Base-by-base conservation (phyloP, 148 eudicot genomes). In the Gaultheria prostrata region DNA sequence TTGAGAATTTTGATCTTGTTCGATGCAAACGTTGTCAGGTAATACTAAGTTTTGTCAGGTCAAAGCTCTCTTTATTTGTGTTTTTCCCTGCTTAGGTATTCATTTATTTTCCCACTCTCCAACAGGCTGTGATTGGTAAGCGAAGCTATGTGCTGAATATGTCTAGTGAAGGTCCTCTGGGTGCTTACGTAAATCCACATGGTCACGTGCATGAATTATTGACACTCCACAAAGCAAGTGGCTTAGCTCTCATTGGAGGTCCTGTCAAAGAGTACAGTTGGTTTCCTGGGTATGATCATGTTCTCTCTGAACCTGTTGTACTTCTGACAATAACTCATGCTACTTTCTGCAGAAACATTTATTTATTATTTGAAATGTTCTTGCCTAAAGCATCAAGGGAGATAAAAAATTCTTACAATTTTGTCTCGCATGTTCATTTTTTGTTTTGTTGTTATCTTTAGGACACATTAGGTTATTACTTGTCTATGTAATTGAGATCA, bases 81-180 rank as follows among this genome's bases (percentile, higher is more conserved):
- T n/a, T 9, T 67, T 32, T 45, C 69, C 26, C 35, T 54, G 28
- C 24, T 3, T 49, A 43, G 79, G 82, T 48, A 32, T 73, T 81
- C 24, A 57, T 13, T 43, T 74, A 20, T 12, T n/a, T 77, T 59
- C 57, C 39, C 43, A 43, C 63, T 46, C 46, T 81, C 13, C 63
- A 73, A 69, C 84, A 94, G 98, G 86, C 91, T 69, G 77, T 86
- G 63, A 85, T 95, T 82, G 98, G 94, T 69, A 92, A 84, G 83
- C 87, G 95, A 87, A 93, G 95, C 84, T 93, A 95, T 91, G 91
- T 95, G 95, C 84, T 94, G 89, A 95, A 92, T 86, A 94, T 93
- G 98, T 94, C 99, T 79, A 90, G 85, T 77, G 99, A 94, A 67
- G 98, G 99, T 72, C 98, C 99, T 84, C 92, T 94, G 83, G 95